Base-by-base conservation (phyloP, 2,329 filamentous ascomycete species). In the Calonectria leucothoes region DNA sequence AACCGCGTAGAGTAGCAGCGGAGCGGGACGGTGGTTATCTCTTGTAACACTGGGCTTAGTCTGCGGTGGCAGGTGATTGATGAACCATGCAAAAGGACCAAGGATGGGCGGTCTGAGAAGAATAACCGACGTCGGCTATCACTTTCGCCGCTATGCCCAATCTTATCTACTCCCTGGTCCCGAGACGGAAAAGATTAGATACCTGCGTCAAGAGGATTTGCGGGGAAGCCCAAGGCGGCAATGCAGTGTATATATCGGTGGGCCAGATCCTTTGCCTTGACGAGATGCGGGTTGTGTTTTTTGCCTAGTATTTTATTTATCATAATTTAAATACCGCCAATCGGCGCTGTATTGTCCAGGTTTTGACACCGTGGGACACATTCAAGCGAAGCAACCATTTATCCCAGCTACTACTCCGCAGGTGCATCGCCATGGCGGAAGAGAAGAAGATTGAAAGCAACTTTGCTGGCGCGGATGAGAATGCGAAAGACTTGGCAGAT, bases 71-170 rank as follows among this genome's bases (percentile, higher is more conserved):
- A 55, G 33, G 33, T 27, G 23, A 66, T 35, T 12, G 23, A 12
- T 39, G 33, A 61, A 61, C 33, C 55, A 61, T 61, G 55, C n/a
- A 39, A 20, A 23, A 39, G 23, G 55, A 61, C 17, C 33, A 39
- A 37, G 55, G 55, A 61, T 61, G 39, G 27, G 31, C 55, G 31
- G 35, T 35, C 52, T 59, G 12, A n/a, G 55, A 33, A 37, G 33
- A 35, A 59, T 59, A 59, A 59, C 55, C 55, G 55, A 61, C 55
- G 55, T 61, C 55, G 55, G 55, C 55, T 61, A 61, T 61, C 55
- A 61, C 33, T 61, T 20, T 35, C 25, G 55, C 23, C 55, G 37
- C 55, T 52, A 52, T 52, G 6, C 48, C 23, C 64, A 55, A 66
- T 31, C 64, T 55, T 52, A 61, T 61, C 55, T 39, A 14, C 20